Base-by-base conservation (phyloP, 345 rosid genomes). In the Pistacia vera region DNA sequence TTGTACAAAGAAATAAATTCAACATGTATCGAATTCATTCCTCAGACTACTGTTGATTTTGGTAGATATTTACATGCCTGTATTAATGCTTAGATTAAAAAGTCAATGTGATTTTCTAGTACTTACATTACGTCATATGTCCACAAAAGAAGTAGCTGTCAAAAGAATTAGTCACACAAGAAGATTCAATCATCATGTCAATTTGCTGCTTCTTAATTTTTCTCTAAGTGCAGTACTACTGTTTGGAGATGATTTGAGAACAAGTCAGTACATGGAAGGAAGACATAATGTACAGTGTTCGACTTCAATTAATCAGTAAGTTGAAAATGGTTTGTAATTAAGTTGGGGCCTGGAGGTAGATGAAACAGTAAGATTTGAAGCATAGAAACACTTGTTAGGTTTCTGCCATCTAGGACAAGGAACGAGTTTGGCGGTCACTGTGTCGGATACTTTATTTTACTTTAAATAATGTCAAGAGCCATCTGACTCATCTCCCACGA, bases 401-500 rank as follows among this genome's bases (percentile, higher is more conserved):
- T 68, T 30, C 10, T 71, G 74, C 69, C 59, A 51, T 66, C 65
- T 55, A 22, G 25, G 88, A 88, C 90, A 85, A 28, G 61, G 86
- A 85, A 76, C 88, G 85, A 76, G 82, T 81, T 80, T 51, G 25
- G 68, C 57, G 88, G 81, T 79, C 81, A 70, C 75, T 80, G 59
- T 82, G 91, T 85, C 86, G 60, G 84, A 57, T 51, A 61, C 56
- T 71, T 48, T 17, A 36, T n/a, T 68, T 49, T 64, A 78, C 25
- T 22, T 22, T 22, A 22, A 48, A 61, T 63, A 73, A 73, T 67
- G 17, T 65, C 59, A 78, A 54, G 57, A 54, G 46, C 18, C 72
- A 38, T 25, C 76, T 83, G 25, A 22, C 25, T 22, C 85, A 82
- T 66, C 83, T 77, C 83, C 70, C 88, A 90, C 89, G 94, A 85